Conservation (phyloP, 306 rosid genomes). For the Datisca glomerata region DNA sequence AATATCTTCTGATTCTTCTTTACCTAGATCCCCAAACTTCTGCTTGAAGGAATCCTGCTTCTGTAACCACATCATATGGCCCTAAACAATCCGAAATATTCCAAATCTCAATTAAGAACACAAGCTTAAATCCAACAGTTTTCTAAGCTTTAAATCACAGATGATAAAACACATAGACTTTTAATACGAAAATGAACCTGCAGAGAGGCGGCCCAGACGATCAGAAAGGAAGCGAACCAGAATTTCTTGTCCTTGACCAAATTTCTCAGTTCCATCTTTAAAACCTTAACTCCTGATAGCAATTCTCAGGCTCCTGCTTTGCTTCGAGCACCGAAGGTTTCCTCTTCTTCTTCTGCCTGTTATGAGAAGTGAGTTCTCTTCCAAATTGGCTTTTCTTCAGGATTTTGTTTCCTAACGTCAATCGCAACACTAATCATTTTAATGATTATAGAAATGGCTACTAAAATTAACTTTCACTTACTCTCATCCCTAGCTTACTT, state of each 20-base stretch:
- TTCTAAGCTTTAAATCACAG: neutral
- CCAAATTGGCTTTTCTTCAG: no score
- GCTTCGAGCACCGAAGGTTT: no score
- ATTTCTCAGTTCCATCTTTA: constrained; percentile 39
- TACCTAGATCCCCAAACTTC: constrained; percentile 35
- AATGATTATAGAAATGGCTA: no score
- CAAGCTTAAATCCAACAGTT: neutral
- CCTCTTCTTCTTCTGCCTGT: no score
- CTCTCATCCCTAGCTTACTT: no score
- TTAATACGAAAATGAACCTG: constrained; percentile 27
- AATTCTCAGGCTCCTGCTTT: no score
- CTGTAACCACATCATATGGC: constrained; percentile 80
- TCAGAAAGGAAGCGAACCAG: constrained; percentile 62
- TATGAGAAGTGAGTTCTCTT: no score
- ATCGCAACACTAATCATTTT: no score
- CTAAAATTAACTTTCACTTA: no score
- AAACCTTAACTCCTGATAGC: constrained; percentile 19
- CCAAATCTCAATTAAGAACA: neutral
- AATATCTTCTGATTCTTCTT: constrained; percentile 9
- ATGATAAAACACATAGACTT: neutral
- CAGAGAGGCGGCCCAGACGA: constrained; percentile 69
- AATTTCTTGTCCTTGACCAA: constrained; percentile 60
- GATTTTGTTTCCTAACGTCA: no score
- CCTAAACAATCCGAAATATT: constrained; percentile 22
- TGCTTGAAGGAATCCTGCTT: constrained; percentile 73